These are phyloP conservation scores for Cynanchum wilfordii DNA, from an alignment of 257 asterid genomes.

Conservation along the genomic window DNA sequence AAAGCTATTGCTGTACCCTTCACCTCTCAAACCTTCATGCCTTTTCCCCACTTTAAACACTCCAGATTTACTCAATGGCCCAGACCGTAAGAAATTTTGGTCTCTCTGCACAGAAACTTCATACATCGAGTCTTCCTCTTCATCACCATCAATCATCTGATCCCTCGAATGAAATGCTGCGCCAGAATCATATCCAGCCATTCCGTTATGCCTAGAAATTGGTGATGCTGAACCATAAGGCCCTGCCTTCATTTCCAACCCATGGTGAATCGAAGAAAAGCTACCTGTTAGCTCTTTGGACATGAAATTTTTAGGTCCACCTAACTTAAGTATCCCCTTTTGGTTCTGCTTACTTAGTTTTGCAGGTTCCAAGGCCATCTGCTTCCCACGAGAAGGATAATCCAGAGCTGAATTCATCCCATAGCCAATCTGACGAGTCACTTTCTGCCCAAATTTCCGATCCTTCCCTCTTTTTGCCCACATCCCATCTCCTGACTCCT, in stretches of 20 bases:
- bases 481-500: conserved; percentile 63
- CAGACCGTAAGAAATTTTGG: conserved; percentile 34
- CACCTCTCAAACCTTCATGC: conserved; percentile 41
- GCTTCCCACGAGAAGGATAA: conserved; percentile 42
- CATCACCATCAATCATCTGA: conserved; percentile 45
- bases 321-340: conserved; percentile 55
- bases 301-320: conserved; percentile 45
- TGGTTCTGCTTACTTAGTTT: conserved; percentile 59
- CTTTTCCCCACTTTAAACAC: conserved; percentile 49
- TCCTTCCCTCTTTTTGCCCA: conserved; percentile 76
- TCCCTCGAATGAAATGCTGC: conserved; percentile 41
- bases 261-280: conserved; percentile 40
- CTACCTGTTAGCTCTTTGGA: conserved; percentile 43
- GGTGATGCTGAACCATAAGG: conserved; percentile 37
- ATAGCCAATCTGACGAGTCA: conserved; percentile 41
- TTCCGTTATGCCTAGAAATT: conserved; percentile 38
- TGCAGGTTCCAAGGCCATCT: conserved; percentile 35
- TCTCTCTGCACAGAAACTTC: conserved; percentile 62
- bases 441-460: conserved; percentile 47
- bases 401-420: conserved; percentile 40
- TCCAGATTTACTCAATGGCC: conserved; percentile 35
- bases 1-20: conserved; percentile 42
- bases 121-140: conserved; percentile 56
- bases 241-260: conserved; percentile 41
- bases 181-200: conserved; percentile 41